Evolutionary conservation across 768 basidiomycete species (phyloP).

Genomic region (Psilocybe cyanescens): DNA sequence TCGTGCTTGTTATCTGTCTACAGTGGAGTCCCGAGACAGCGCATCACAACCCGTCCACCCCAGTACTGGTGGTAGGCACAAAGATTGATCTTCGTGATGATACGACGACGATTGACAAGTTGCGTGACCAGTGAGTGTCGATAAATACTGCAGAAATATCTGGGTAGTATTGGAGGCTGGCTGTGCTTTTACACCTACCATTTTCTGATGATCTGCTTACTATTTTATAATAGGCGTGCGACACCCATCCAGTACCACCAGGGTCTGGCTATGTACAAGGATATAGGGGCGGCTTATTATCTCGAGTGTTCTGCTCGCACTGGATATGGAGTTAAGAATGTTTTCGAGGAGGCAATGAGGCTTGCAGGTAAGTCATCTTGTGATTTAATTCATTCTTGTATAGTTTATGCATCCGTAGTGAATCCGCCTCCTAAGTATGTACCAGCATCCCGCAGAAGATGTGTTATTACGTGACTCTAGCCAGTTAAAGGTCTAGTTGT

Average conservation of each 20-base stretch:
- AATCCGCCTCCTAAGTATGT: background rate
- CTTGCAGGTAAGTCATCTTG: background rate
- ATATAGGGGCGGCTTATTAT: slow-evolving; percentile 4
- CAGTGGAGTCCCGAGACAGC: slow-evolving; percentile 6
- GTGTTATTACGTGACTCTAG: background rate
- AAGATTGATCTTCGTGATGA: slow-evolving; percentile 6
- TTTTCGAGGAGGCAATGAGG: slow-evolving; percentile 3
- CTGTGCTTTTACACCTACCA: background rate
- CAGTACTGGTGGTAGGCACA: slow-evolving; percentile 3
- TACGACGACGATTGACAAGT: background rate
- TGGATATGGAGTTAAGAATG: background rate
- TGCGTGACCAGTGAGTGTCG: background rate
- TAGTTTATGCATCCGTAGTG: background rate
- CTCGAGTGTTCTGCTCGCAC: slow-evolving; percentile 6
- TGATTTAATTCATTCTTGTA: background rate
- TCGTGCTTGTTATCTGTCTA: too few relatives aligned
- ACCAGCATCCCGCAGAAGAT: background rate
- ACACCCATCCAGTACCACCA: background rate
- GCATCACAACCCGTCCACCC: background rate
- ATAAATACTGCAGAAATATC: background rate
- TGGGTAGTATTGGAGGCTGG: too few relatives aligned
- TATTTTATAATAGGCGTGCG: background rate
- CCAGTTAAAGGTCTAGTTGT: too few relatives aligned
- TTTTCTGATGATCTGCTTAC: background rate
- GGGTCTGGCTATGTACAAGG: background rate